Conservation (phyloP, 1,284 basidiomycete genomes). For the Farysia itapuensis region DNA sequence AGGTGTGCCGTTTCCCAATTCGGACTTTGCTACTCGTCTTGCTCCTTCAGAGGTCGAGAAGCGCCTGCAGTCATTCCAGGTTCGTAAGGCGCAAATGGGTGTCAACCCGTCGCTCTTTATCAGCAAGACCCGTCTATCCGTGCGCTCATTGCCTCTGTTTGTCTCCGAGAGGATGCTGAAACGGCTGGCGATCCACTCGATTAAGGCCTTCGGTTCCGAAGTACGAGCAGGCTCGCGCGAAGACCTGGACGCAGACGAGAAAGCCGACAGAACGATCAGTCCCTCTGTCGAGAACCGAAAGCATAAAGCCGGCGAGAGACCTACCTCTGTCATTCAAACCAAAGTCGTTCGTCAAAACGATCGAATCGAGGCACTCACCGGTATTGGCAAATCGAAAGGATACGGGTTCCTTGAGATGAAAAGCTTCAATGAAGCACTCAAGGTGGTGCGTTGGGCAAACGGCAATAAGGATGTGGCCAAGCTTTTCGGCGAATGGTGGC, state of each 20-base stretch:
- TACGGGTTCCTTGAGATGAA: conserved; percentile 95
- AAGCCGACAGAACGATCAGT: conserved; percentile 61
- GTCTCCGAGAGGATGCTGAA: conserved; percentile 87
- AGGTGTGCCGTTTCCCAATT: conserved; percentile 63
- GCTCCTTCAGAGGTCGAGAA: conserved; percentile 48
- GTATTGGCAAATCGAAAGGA: conserved; percentile 82
- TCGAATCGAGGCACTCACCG: conserved; percentile 81
- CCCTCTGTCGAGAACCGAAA: conserved; percentile 44
- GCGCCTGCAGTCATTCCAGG: conserved; percentile 46
- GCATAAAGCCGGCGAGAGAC: conserved; percentile 63
- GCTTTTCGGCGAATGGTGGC: conserved; percentile 47
- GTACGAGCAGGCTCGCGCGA: conserved; percentile 70
- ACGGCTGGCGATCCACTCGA: conserved; percentile 78
- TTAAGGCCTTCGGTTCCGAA: conserved; percentile 77
- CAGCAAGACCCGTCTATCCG: conserved; percentile 86
- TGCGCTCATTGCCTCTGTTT: conserved; percentile 88
- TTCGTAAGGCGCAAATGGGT: conserved; percentile 62
- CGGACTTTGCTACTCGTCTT: conserved; percentile 28
- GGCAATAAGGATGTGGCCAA: conserved; percentile 67
- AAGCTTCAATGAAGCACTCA: conserved; percentile 82
- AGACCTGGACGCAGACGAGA: conserved; percentile 74
- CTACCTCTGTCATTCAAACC: conserved; percentile 72
- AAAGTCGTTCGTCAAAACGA: conserved; percentile 88
- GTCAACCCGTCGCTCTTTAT: conserved; percentile 92
- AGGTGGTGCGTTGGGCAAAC: conserved; percentile 90